Evolutionary conservation across 2,329 filamentous ascomycete genomes (phyloP).

Genomic region (Coniochaeta sp.): DNA sequence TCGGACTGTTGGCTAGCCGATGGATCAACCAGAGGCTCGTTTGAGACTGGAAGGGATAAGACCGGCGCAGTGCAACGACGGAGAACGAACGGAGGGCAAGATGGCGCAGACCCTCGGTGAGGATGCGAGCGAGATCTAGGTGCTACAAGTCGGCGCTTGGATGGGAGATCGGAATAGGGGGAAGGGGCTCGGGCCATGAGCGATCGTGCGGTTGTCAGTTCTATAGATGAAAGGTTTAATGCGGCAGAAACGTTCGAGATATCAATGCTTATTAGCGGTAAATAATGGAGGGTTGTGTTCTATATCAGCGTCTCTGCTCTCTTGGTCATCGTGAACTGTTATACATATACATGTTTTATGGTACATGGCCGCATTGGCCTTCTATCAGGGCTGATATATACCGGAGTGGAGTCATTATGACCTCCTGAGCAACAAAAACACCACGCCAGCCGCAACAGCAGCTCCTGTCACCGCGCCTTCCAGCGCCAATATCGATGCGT

Average conservation of each 20-base stretch:
- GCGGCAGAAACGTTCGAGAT: not conserved
- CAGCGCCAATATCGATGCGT: constrained; percentile 62
- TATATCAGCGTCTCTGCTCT: not conserved
- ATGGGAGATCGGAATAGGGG: not conserved
- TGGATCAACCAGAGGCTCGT: not conserved
- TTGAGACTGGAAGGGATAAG: not conserved
- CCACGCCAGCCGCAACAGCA: constrained; percentile 47
- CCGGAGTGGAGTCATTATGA: constrained; percentile 10
- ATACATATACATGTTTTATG: not conserved
- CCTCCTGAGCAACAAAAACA: constrained; percentile 38
- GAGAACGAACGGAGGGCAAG: no score
- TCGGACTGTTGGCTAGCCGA: no score
- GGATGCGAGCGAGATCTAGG: no score
- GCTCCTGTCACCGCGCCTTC: constrained; percentile 64
- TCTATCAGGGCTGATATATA: not conserved
- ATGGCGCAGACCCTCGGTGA: no score
- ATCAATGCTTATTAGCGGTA: not conserved
- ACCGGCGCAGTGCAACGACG: no score
- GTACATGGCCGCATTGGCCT: not conserved
- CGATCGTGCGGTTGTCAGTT: not conserved
- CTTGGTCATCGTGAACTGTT: not conserved
- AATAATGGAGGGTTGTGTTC: not conserved
- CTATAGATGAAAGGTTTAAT: not conserved
- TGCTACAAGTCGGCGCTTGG: not conserved
- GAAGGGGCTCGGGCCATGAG: not conserved